A percentile compares a stretch with the other conserved stretches of the same genome.
Evolutionary conservation across 2,329 filamentous ascomycete species (phyloP).

Genomic region (Aplosporella prunicola): DNA sequence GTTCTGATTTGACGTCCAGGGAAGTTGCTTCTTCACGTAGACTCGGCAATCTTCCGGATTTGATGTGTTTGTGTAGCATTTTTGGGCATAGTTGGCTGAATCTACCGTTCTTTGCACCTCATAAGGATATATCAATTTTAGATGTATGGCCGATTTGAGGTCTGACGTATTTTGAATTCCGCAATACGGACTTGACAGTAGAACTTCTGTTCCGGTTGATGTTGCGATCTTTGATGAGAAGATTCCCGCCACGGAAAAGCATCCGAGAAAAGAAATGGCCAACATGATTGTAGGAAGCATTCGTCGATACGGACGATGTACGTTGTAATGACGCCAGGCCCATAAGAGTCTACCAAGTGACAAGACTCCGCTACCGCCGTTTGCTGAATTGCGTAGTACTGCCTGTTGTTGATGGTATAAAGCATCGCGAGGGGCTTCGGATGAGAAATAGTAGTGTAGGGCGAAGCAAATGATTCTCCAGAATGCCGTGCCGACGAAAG

Average conservation of each 20-base stretch:
- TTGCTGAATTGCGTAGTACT: conserved; percentile 10
- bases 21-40: conserved; percentile 12
- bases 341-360: no score
- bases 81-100: background rate
- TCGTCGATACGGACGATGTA: background rate
- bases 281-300: conserved; percentile 18
- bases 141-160: no score
- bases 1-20: no score
- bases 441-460: conserved; percentile 14
- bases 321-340: conserved; percentile 10
- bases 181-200: conserved; percentile 20
- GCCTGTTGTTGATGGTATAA: conserved; percentile 18
- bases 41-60: conserved; percentile 14
- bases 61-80: conserved; percentile 3
- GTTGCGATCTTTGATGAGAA: conserved; percentile 26
- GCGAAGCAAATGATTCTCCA: conserved; percentile 18
- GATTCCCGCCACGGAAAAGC: conserved; percentile 21
- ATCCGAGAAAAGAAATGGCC: conserved; percentile 14
- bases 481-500: conserved; percentile 14
- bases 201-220: conserved; percentile 21
- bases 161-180: no score
- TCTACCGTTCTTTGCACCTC: background rate
- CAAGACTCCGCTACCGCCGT: background rate
- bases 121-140: background rate
- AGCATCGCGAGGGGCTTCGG: conserved; percentile 14